These are phyloP conservation scores for Nakazawaea wyomingensis DNA, from an alignment of 805 yeast genomes.

Conservation along the genomic window DNA sequence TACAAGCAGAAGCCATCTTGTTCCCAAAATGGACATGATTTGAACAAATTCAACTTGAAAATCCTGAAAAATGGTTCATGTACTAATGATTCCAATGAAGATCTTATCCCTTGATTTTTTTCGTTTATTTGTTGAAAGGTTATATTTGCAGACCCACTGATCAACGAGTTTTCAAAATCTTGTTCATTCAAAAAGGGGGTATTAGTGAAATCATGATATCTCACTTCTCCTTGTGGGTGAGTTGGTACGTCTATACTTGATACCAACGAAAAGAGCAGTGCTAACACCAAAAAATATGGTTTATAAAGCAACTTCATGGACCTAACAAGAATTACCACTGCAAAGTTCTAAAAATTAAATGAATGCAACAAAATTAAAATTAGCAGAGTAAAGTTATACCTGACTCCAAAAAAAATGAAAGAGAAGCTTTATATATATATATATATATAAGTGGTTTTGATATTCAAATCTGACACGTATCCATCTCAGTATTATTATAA, in stretches of 20 bases:
- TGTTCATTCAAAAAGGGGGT: conserved; percentile 9
- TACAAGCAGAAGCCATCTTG: conserved; percentile 78
- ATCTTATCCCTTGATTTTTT: conserved; percentile 48
- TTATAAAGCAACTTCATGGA: not conserved
- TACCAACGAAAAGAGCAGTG: not conserved
- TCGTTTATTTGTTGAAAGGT: conserved; percentile 43
- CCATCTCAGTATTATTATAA: too few species aligned
- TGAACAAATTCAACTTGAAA: conserved; percentile 79
- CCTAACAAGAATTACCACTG: too few species aligned
- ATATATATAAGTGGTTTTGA: not conserved
- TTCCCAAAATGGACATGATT: conserved; percentile 84
- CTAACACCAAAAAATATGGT: not conserved
- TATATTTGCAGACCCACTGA: conserved; percentile 26
- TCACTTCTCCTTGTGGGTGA: conserved; percentile 1
- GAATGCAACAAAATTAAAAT: too few species aligned
- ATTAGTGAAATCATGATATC: conserved; percentile 10
- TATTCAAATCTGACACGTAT: too few species aligned
- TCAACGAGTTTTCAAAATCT: conserved; percentile 17
- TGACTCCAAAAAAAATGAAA: not conserved
- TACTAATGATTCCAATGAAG: conserved; percentile 53
- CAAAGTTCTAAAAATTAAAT: too few species aligned
- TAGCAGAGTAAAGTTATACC: too few species aligned
- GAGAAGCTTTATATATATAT: not conserved
- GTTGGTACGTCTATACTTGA: not conserved
- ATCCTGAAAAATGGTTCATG: conserved; percentile 79